Base-by-base conservation (phyloP, 805 yeast species). In the Wickerhamomyces alni region DNA sequence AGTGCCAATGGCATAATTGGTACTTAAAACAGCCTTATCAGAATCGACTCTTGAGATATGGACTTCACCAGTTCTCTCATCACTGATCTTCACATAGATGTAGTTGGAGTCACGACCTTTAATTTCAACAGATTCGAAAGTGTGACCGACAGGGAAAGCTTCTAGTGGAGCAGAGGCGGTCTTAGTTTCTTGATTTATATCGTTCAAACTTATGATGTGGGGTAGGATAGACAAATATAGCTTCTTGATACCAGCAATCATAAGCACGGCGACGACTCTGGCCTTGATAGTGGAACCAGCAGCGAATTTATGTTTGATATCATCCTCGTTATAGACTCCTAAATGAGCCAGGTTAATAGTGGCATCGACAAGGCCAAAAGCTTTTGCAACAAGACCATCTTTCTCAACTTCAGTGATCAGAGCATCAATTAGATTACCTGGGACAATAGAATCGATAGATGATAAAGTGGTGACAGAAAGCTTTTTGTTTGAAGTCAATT, bases 401-500 rank as follows among this genome's bases (percentile, higher is more conserved):
- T 65, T 57, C 21, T 71, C 60, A 17, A 78, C 72, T 8, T 77
- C 79, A 17, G 82, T 71, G 17, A 88, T 73, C 22, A 81, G 62
- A 7, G 88, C 84, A 42, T 84, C 87, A 9, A 89, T 87, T 10
- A 80, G 54, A 47, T 80, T 75, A 52, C 99, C 99, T 3, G 99
- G 95, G 29, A 84, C 72, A 21, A 89, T 72, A 4, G 95, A 77
- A 52, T 88, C 94, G 17, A 87, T 66, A 2, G 94, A 77, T 2
- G 87, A 70, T 32, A 83, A 79, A 6, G 82, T 65, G 4, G 75
- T 55, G 8, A 75, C 55, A 6, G 76, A 62, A 17, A 74, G 77
- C 41, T 75, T 71, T 39, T 63, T 60, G 18, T 67, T 58, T 17
- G 67, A 57, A 4, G 78, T 72, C 9, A 66, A 36, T 47, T 72